Evolutionary conservation across 352 stramenopile genomes (phyloP), one percentile per base, ranked within the genome.

Genomic region (Plasmopara viticola): DNA sequence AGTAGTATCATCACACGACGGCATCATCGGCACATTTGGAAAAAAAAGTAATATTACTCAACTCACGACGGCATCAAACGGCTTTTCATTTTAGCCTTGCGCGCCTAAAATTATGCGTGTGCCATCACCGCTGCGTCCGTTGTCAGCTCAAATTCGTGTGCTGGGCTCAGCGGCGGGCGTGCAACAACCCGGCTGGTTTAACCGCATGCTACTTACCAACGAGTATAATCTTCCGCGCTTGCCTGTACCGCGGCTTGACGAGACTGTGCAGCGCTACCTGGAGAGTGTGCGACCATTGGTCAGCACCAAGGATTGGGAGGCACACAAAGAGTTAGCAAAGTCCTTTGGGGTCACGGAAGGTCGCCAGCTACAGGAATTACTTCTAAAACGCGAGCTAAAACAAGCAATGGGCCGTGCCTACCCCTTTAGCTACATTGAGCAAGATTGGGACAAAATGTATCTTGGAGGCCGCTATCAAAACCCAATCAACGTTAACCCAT

Each of bases 351-450:
- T 42, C 8, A 58, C 33, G 0, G 76, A 87, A 39, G 78, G 78
- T 0, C 78, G 78, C 33, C 46, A 73, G 49, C 56, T 89, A 18
- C 78, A 89, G 58, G 74, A 87, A 14, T 15, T 66, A 8, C 48
- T 89, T 45, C 67, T 89, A 39, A 84, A 85, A 54, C 73, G 77
- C 48, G 76, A 94, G 57, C 74, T 92, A 20, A 59, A 73, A 28
- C 78, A 94, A 41, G 68, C 72, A 31, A 84, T 84, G 72, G 82
- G 81, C 53, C 84, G 84, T 43, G 74, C 74, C 47, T 97, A 96
- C 60, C 88, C 90, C 15, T 95, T 89, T 77, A 95, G 82, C 68
- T 97, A 97, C 83, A 96, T 97, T 49, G 89, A 97, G 57, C 61
- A 74, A 30, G 86, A 94, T 66, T 97, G 88, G 88, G 84, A 95